Evolutionary conservation across 495 filamentous ascomycete species (phyloP).

Genomic region (Podospora fimiseda): DNA sequence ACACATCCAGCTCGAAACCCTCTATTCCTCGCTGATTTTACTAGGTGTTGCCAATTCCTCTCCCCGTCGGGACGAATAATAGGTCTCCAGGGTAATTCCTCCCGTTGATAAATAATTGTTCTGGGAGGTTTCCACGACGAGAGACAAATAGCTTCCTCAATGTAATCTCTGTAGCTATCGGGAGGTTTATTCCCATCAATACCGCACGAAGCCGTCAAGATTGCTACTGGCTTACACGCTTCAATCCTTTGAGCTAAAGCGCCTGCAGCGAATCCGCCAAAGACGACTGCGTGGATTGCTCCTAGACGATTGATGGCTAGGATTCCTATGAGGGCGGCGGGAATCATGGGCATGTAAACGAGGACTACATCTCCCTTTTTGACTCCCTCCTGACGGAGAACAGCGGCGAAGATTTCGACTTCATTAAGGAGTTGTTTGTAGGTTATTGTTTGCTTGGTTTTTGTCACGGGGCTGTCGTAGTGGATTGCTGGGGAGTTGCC

Average conservation of each 20-base stretch:
- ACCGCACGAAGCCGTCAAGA: slow-evolving; percentile 87
- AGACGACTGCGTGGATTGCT: slow-evolving; percentile 86
- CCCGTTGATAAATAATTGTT: slow-evolving; percentile 70
- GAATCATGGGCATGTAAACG: slow-evolving; percentile 98
- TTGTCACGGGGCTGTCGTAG: slow-evolving; percentile 83
- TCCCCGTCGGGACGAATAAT: slow-evolving; percentile 58
- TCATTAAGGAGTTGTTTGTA: slow-evolving; percentile 74
- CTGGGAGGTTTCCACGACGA: slow-evolving; percentile 58
- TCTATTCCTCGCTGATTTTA: slow-evolving; percentile 58
- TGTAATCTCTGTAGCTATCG: slow-evolving; percentile 61
- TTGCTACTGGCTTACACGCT: slow-evolving; percentile 62
- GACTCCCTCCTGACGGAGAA: slow-evolving; percentile 76
- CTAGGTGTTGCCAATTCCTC: slow-evolving; percentile 71
- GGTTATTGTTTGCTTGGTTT: slow-evolving; percentile 61
- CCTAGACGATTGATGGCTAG: slow-evolving; percentile 76
- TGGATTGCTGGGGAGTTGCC: slow-evolving; percentile 70
- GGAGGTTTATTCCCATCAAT: slow-evolving; percentile 81
- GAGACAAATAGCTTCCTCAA: slow-evolving; percentile 58
- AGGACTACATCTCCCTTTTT: slow-evolving; percentile 85
- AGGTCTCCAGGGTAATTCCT: slow-evolving; percentile 66
- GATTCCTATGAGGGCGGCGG: slow-evolving; percentile 75
- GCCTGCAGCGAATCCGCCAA: slow-evolving; percentile 78
- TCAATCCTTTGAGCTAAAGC: slow-evolving; percentile 88
- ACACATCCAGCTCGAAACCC: slow-evolving; percentile 63
- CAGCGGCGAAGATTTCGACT: slow-evolving; percentile 76